Evolutionary conservation across 306 rosid genomes (phyloP).

Genomic region (Rosa persica): DNA sequence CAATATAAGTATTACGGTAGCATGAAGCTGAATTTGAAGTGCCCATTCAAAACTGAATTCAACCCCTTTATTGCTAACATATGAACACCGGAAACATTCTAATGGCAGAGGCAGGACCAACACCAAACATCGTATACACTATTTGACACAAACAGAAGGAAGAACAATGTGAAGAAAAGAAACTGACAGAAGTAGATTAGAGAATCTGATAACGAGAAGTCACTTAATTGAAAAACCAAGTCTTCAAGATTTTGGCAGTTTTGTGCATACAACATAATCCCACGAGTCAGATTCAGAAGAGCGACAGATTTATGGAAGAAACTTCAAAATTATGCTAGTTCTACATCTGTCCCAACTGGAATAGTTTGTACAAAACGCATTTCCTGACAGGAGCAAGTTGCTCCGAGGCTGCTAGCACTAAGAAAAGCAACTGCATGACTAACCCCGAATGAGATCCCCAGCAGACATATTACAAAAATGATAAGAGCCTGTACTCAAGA

Average conservation of each 20-base stretch:
- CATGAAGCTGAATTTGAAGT: not conserved
- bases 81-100: not conserved
- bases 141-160: not conserved
- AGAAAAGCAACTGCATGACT: not conserved
- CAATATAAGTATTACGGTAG: not conserved
- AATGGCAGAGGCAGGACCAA: not conserved
- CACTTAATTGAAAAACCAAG: not conserved
- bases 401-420: not conserved
- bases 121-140: not conserved
- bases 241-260: not conserved
- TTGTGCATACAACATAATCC: not conserved
- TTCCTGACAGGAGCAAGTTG: not conserved
- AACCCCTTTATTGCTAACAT: not conserved
- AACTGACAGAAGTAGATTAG: not conserved
- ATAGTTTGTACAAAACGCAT: conserved; percentile 4
- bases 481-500: not conserved
- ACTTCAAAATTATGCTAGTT: not conserved
- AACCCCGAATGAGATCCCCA: not conserved
- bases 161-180: not conserved
- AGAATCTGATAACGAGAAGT: not conserved
- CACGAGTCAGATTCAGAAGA: not conserved
- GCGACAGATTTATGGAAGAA: not conserved
- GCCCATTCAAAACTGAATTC: not conserved
- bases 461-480: not conserved
- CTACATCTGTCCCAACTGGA: not conserved